A percentile compares a stretch with the other conserved stretches of the same genome.
Conservation (phyloP, 73 alveolate genomes). For the Stentor roeselii region DNA sequence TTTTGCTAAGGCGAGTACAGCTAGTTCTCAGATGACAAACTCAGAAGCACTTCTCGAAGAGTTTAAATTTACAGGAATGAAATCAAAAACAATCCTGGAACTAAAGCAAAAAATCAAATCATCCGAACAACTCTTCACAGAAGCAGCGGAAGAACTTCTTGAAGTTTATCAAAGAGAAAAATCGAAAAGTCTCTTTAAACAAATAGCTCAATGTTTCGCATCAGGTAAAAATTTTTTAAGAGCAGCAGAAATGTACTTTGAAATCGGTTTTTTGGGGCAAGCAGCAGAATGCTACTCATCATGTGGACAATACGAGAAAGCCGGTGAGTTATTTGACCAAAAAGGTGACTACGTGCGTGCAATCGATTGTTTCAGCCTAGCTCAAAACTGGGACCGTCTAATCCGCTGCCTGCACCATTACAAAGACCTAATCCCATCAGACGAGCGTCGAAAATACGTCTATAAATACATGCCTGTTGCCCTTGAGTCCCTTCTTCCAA, state of each 20-base stretch:
- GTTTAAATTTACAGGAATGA: slow-evolving; percentile 14
- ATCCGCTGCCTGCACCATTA: slow-evolving; percentile 48
- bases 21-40: background rate
- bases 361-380: slow-evolving; percentile 39
- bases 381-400: slow-evolving; percentile 46
- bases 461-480: slow-evolving; percentile 73
- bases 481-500: slow-evolving; percentile 43
- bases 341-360: slow-evolving; percentile 38
- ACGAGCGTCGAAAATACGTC: slow-evolving; percentile 55
- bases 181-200: slow-evolving; percentile 34
- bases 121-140: slow-evolving; percentile 32
- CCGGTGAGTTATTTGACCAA: slow-evolving; percentile 41
- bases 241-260: slow-evolving; percentile 57
- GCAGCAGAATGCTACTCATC: slow-evolving; percentile 73
- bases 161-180: background rate
- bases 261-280: slow-evolving; percentile 40
- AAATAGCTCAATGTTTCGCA: slow-evolving; percentile 74
- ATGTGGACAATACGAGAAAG: slow-evolving; percentile 35
- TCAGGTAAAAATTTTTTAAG: slow-evolving; percentile 55
- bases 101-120: slow-evolving; percentile 18
- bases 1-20: slow-evolving; percentile 23
- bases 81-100: slow-evolving; percentile 33
- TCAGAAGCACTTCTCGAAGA: background rate
- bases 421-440: slow-evolving; percentile 60
- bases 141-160: slow-evolving; percentile 58